Conservation (phyloP, 2,329 filamentous ascomycete genomes). For the Penicillium sclerotiorum region DNA sequence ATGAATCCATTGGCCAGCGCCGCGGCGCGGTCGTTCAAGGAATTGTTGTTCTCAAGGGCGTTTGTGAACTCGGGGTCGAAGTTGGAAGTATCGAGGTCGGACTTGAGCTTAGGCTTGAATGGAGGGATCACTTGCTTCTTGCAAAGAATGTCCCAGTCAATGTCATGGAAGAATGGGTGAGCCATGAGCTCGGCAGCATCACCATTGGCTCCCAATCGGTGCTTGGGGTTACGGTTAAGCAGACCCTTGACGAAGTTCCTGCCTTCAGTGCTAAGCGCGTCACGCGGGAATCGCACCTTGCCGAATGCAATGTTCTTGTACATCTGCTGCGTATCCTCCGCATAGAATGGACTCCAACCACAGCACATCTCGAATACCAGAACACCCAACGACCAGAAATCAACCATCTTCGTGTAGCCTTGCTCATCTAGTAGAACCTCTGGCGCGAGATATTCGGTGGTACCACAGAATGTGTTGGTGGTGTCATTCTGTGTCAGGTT, state of each 20-base stretch:
- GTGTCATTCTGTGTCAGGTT: slow-evolving; percentile 97
- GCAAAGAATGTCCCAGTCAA: slow-evolving; percentile 85
- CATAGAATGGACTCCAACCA: slow-evolving; percentile 98
- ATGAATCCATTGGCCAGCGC: slow-evolving; percentile 79
- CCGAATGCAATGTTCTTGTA: slow-evolving; percentile 99
- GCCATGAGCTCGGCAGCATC: slow-evolving; percentile 94
- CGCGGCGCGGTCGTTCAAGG: slow-evolving; percentile 86
- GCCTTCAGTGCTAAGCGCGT: slow-evolving; percentile 91
- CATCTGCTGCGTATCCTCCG: slow-evolving; percentile 99
- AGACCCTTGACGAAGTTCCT: slow-evolving; percentile 98
- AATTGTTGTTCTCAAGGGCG: slow-evolving; percentile 81
- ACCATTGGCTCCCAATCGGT: slow-evolving; percentile 84
- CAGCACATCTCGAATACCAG: slow-evolving; percentile 99
- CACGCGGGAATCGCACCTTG: slow-evolving; percentile 93
- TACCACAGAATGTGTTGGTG: slow-evolving; percentile 98
- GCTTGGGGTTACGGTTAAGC: slow-evolving; percentile 94
- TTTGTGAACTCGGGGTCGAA: slow-evolving; percentile 99
- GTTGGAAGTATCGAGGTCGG: slow-evolving; percentile 93
- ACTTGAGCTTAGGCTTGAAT: slow-evolving; percentile 97
- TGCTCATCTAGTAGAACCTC: slow-evolving; percentile 95
- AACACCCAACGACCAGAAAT: slow-evolving; percentile 98
- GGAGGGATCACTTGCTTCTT: slow-evolving; percentile 94
- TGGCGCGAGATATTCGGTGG: slow-evolving; percentile 94
- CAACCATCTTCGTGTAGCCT: slow-evolving; percentile 99
- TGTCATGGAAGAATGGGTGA: slow-evolving; percentile 91